Evolutionary conservation across 2,329 filamentous ascomycete species (phyloP).

Genomic region (Microsporum audouinii): DNA sequence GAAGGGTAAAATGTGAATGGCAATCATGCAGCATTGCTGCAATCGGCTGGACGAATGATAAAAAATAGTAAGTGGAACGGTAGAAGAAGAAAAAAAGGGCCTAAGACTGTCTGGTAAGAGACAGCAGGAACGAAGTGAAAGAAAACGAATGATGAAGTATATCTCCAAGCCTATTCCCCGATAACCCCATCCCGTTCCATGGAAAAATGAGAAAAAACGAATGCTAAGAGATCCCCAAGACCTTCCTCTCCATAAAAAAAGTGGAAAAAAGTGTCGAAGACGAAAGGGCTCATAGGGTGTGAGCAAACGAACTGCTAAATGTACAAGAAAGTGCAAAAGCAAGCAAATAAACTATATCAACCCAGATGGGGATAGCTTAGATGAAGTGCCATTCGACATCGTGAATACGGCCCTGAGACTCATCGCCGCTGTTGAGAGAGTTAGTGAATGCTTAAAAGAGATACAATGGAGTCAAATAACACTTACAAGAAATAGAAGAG

Average conservation of each 20-base stretch:
- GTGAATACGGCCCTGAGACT: conserved; percentile 30
- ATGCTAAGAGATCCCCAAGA: background rate
- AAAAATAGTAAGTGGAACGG: background rate
- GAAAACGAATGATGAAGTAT: background rate
- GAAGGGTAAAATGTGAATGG: background rate
- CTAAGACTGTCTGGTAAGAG: background rate
- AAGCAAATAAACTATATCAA: background rate
- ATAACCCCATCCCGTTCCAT: background rate
- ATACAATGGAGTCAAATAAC: background rate
- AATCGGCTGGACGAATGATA: background rate
- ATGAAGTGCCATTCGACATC: conserved; percentile 34
- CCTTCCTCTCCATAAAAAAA: background rate
- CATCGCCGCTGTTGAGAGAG: conserved; percentile 19
- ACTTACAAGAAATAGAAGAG: conserved; percentile 27
- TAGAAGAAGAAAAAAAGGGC: background rate
- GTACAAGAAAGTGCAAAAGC: background rate
- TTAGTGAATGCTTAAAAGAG: conserved; percentile 1
- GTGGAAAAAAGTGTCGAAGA: background rate
- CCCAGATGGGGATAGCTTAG: conserved; percentile 4
- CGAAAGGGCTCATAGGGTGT: background rate
- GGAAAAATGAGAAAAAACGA: background rate
- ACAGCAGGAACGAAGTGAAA: background rate
- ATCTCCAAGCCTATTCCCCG: background rate
- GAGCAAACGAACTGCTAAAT: background rate
- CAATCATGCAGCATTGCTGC: background rate